Percentiles rank a stretch among this genome's conserved stretches.
phyloP scores from a whole-genome alignment of 805 yeast genomes.

The Saturnispora gosingensis region DNA sequence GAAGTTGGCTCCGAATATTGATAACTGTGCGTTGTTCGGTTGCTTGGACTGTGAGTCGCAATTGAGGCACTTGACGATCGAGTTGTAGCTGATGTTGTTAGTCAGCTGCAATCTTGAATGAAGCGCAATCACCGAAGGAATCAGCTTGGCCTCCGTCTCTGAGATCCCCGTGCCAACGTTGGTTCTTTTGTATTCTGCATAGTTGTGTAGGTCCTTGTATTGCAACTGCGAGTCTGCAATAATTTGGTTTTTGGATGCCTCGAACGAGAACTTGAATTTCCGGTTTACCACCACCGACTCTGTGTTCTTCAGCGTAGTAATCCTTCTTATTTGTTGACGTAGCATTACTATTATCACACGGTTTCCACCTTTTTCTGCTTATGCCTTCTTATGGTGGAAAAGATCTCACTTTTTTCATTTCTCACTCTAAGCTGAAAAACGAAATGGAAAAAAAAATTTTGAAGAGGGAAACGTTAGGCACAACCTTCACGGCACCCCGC shows the following conservation, averaged over 20 bases:
- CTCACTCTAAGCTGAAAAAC: background rate
- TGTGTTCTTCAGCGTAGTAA: background rate
- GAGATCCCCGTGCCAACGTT: constrained; percentile 27
- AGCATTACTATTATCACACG: background rate
- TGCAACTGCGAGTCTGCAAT: constrained; percentile 12
- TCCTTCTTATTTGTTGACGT: constrained; percentile 12
- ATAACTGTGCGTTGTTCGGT: constrained; percentile 70
- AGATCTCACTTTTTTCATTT: background rate
- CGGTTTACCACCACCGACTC: constrained; percentile 10
- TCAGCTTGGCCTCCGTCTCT: constrained; percentile 44
- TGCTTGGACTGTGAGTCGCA: constrained; percentile 36
- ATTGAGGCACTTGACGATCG: constrained; percentile 75
- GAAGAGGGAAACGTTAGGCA: background rate
- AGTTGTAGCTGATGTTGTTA: constrained; percentile 42
- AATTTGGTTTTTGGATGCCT: constrained; percentile 19
- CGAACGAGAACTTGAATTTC: constrained; percentile 22
- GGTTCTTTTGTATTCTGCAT: constrained; percentile 24
- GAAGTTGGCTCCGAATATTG: constrained; percentile 73
- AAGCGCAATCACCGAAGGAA: constrained; percentile 69
- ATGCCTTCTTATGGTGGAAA: background rate
- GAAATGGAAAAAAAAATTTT: background rate
- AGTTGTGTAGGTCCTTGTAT: constrained; percentile 20
- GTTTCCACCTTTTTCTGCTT: background rate
- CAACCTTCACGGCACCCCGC: background rate
- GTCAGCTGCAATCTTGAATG: constrained; percentile 71